phyloP scores from a whole-genome alignment of 2,329 filamentous ascomycete genomes.

The Fusarium neocosmosporiellum region DNA sequence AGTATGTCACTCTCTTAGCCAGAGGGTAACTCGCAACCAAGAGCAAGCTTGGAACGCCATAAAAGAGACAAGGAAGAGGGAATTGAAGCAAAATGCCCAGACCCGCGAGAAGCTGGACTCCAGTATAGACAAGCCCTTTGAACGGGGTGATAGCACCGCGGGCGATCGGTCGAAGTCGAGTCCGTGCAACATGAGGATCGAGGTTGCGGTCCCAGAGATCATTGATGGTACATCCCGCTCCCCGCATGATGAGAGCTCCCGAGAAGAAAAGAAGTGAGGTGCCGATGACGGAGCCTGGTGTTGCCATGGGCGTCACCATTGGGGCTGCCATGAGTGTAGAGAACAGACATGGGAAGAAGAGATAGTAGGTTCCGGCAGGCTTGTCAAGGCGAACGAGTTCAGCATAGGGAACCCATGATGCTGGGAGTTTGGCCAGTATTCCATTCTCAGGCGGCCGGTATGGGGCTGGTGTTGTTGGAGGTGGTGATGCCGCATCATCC shows the following conservation, averaged over 20 bases:
- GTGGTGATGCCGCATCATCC: conserved; percentile 23
- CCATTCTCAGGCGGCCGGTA: conserved; percentile 80
- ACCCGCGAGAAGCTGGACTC: conserved; percentile 78
- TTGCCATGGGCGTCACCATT: conserved; percentile 69
- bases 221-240: conserved; percentile 89
- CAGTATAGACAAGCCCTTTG: conserved; percentile 79
- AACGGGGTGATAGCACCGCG: conserved; percentile 79
- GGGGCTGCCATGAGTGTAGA: conserved; percentile 84
- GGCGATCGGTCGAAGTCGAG: conserved; percentile 82
- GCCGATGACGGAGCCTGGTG: conserved; percentile 70
- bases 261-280: conserved; percentile 78
- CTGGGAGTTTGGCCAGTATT: conserved; percentile 75
- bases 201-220: conserved; percentile 92
- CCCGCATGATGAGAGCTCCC: conserved; percentile 86
- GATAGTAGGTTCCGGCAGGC: conserved; percentile 83
- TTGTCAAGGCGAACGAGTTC: conserved; percentile 86
- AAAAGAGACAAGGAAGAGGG: conserved; percentile 78
- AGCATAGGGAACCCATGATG: conserved; percentile 80
- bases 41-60: conserved; percentile 79
- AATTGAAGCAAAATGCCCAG: conserved; percentile 82
- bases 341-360: conserved; percentile 88
- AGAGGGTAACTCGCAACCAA: conserved; percentile 83
- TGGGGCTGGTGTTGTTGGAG: conserved; percentile 29
- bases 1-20: conserved; percentile 87
- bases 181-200: conserved; percentile 82